Percentiles rank a stretch among this genome's conserved stretches.
phyloP scores from a whole-genome alignment of 768 basidiomycete genomes.

The Tricholoma saponaceum region DNA sequence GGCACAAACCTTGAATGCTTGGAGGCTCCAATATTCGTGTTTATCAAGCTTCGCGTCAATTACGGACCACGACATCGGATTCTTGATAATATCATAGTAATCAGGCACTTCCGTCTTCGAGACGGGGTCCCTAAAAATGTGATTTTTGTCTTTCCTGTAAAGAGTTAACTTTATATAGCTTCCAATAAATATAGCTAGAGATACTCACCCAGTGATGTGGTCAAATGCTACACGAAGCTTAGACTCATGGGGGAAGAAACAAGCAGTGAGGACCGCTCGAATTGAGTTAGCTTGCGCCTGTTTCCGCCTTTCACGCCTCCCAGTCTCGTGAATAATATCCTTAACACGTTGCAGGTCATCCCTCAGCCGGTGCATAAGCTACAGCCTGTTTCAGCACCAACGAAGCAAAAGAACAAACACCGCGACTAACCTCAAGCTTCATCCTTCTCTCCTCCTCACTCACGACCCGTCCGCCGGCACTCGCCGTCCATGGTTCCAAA shows the following conservation, averaged over 20 bases:
- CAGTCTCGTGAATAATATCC: conserved; percentile 58
- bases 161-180: background rate
- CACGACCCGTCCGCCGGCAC: conserved; percentile 53
- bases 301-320: conserved; percentile 82
- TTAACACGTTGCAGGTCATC: conserved; percentile 75
- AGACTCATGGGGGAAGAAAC: conserved; percentile 65
- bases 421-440: conserved; percentile 69
- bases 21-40: conserved; percentile 77
- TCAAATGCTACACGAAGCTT: conserved; percentile 63
- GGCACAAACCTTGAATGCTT: conserved; percentile 61
- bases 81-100: conserved; percentile 82
- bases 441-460: conserved; percentile 79
- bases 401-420: background rate
- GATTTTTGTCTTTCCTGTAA: conserved; percentile 64
- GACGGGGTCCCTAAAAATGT: conserved; percentile 82
- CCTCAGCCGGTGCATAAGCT: conserved; percentile 60
- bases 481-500: conserved; percentile 96
- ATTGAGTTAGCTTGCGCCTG: conserved; percentile 63
- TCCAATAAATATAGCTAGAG: background rate
- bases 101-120: conserved; percentile 77
- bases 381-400: background rate
- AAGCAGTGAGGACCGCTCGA: conserved; percentile 55
- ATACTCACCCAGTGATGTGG: conserved; percentile 61
- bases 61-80: conserved; percentile 84
- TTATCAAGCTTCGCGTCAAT: conserved; percentile 81